Base-by-base conservation (phyloP, 164 flowering plant genomes). In the Berberis thunbergii region DNA sequence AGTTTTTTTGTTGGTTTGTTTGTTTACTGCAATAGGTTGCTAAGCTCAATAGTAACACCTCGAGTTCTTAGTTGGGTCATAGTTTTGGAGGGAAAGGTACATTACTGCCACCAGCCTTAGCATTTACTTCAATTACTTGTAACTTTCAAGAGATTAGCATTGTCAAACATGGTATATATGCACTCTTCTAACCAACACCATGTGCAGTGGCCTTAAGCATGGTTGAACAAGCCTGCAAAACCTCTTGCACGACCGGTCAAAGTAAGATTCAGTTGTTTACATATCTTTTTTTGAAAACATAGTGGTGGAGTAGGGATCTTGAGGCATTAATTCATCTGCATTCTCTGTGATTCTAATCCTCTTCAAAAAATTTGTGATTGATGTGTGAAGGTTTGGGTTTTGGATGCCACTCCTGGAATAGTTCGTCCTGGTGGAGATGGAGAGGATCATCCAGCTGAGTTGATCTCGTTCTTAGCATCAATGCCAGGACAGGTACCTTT, bases 41-140 rank as follows among this genome's bases (percentile, higher is more conserved):
- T 41, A 79, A 79, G 62, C 87, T 93, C 56, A 86, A 77, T n/a
- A 76, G 64, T 94, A 61, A 88, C 91, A 54, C 98, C 98, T 53
- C 80, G 96, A 49, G 78, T 94, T 63, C 68, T n/a, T 94, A 67
- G 84, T 94, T 72, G n/a, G 97, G 98, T 57, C 98, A 94, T 70
- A 94, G 98, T 78, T 90, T 94, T 81, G 98, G 98, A 68, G 98
- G 98, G 69, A 94, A 94, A 88, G 98, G 98, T 90, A 82, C 10
- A 41, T 8, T 63, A 45, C 61, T 26, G 61, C 43, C 49, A 54
- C 43, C 62, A 13, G 48, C 57, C 43, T 56, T 42, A 52, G 7
- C 49, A 60, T 40, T 60, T 50, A 26, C 43, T 56, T 45, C 43
- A 10, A 12, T 2, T 8, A 13, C 38, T 2, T 52, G 10, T 2